These are phyloP conservation scores for Tetrapyrgos nigripes DNA, from an alignment of 1,284 basidiomycete genomes.

Conservation along the genomic window DNA sequence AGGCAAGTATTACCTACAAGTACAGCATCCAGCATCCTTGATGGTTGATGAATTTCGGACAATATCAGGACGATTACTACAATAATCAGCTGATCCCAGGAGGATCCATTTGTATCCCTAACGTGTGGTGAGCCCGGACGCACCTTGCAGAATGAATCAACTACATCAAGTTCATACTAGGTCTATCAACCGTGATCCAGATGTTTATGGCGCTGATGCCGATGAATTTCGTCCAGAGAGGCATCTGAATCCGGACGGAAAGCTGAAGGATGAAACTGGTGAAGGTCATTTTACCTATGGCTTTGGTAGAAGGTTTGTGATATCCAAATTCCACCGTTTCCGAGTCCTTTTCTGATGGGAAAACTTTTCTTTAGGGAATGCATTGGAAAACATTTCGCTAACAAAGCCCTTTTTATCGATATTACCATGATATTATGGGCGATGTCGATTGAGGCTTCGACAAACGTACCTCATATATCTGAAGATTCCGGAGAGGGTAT, in stretches of 20 bases:
- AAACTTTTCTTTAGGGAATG: background rate
- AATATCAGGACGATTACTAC: slow-evolving; percentile 12
- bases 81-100: slow-evolving; percentile 10
- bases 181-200: slow-evolving; percentile 13
- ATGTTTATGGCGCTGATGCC: slow-evolving; percentile 6
- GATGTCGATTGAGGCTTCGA: background rate
- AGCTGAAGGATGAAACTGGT: background rate
- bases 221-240: slow-evolving; percentile 4
- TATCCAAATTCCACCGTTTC: background rate
- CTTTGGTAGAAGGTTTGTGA: slow-evolving; percentile 7
- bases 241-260: background rate
- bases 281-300: slow-evolving; percentile 10
- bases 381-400: slow-evolving; percentile 6
- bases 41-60: too few relatives aligned
- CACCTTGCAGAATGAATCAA: background rate
- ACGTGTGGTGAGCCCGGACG: slow-evolving; percentile 4
- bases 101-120: slow-evolving; percentile 7
- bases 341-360: background rate
- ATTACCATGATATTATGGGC: slow-evolving; percentile 5
- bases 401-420: slow-evolving; percentile 7
- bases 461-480: background rate
- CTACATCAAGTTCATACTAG: background rate
- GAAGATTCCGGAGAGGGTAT: background rate
- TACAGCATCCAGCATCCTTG: too few relatives aligned
- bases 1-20: background rate